Percentiles rank a stretch among this genome's conserved stretches.
Conservation (phyloP, 2,329 filamentous ascomycete species). For the Beauveria brongniartii region DNA sequence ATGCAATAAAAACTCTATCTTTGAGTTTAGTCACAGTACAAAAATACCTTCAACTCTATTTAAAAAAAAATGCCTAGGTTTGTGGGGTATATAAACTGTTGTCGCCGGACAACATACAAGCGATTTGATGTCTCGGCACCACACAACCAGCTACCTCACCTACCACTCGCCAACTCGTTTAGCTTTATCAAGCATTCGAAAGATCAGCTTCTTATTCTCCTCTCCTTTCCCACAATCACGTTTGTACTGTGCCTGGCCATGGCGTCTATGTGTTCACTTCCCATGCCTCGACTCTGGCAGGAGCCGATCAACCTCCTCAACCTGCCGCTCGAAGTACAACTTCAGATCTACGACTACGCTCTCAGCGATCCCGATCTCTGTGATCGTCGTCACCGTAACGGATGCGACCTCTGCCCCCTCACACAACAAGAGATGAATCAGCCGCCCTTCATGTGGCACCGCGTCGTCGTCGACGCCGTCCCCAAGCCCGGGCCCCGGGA, state of each 20-base stretch:
- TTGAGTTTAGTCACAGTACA: too few relatives aligned
- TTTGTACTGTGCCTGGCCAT: background rate
- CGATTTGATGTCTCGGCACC: too few relatives aligned
- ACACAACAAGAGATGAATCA: background rate
- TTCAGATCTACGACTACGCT: background rate
- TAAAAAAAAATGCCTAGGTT: too few relatives aligned
- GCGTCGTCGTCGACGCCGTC: background rate
- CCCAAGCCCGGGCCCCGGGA: background rate
- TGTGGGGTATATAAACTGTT: too few relatives aligned
- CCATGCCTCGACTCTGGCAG: background rate
- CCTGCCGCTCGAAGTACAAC: background rate
- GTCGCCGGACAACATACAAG: too few relatives aligned
- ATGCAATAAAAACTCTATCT: too few relatives aligned
- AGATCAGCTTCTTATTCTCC: background rate
- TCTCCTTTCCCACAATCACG: background rate
- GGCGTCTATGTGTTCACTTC: background rate
- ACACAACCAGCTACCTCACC: too few relatives aligned
- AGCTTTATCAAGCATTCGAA: too few relatives aligned
- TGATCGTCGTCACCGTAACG: background rate
- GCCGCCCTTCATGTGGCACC: background rate
- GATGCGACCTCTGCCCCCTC: background rate
- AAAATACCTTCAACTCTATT: too few relatives aligned
- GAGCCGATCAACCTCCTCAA: background rate
- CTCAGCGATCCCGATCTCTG: background rate
- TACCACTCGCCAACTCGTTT: too few relatives aligned